Percentiles rank a stretch among this genome's conserved stretches.
Conservation (phyloP, 495 filamentous ascomycete species). For the Aspergillus sparsus region DNA sequence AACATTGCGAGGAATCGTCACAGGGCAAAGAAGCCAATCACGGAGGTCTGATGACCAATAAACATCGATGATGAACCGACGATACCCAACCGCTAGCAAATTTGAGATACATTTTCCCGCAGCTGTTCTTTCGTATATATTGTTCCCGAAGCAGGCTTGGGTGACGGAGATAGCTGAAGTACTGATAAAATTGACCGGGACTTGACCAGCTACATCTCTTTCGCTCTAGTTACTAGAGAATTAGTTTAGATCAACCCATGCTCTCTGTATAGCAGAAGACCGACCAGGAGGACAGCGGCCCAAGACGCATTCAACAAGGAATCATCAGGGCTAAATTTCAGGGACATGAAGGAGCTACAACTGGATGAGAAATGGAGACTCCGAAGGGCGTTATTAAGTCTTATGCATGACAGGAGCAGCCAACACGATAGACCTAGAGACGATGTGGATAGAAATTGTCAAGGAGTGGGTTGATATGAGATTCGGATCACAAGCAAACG, state of each 20-base stretch:
- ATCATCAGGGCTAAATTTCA: conserved; percentile 35
- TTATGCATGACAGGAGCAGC: conserved; percentile 13
- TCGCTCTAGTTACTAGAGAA: conserved; percentile 47
- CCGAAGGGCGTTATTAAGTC: conserved; percentile 8
- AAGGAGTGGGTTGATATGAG: too few relatives aligned
- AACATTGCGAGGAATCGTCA: conserved; percentile 34
- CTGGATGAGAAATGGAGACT: neutral
- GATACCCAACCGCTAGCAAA: conserved; percentile 59
- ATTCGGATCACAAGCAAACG: too few relatives aligned
- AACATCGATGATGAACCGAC: conserved; percentile 59
- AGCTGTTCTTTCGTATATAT: conserved; percentile 47
- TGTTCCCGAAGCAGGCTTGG: conserved; percentile 59
- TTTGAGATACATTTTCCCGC: conserved; percentile 60
- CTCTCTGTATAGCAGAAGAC: conserved; percentile 12
- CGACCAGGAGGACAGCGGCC: conserved; percentile 40
- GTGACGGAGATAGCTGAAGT: conserved; percentile 55
- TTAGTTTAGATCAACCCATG: neutral
- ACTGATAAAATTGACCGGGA: conserved; percentile 64
- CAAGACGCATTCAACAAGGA: conserved; percentile 38
- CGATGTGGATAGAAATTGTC: neutral
- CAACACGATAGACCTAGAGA: neutral
- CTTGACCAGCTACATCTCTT: conserved; percentile 58
- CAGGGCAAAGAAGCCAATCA: conserved; percentile 63
- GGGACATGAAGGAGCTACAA: conserved; percentile 33
- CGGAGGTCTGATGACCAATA: conserved; percentile 60